Conservation (phyloP, 108 stramenopile species). For the Stephanodiscus triporus region DNA sequence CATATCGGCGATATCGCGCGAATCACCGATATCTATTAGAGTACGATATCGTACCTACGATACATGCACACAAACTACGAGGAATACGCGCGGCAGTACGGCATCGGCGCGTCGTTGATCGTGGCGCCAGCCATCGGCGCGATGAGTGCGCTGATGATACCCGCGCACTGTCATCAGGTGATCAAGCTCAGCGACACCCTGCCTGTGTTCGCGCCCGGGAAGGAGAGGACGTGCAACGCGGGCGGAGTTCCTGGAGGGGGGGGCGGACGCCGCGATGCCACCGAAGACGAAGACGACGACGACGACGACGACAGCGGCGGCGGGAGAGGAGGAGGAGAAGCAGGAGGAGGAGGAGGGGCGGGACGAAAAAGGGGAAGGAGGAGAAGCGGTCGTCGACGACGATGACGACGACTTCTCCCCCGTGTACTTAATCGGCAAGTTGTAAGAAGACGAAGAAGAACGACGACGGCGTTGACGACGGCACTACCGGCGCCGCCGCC, state of each 20-base stretch:
- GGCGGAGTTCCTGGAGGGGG: constrained; percentile 76
- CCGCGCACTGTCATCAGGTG: constrained; percentile 86
- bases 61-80: too few species aligned
- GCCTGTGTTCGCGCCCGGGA: constrained; percentile 71
- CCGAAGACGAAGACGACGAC: too few species aligned
- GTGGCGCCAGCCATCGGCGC: constrained; percentile 78
- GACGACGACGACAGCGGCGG: too few species aligned
- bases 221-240: constrained; percentile 92
- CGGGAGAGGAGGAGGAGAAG: constrained; percentile 13
- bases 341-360: too few species aligned
- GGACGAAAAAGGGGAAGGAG: too few species aligned
- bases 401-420: constrained; percentile 20
- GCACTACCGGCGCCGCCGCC: constrained; percentile 59
- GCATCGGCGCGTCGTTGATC: constrained; percentile 62
- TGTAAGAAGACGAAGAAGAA: too few species aligned
- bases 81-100: too few species aligned
- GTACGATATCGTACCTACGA: too few species aligned
- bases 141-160: constrained; percentile 68
- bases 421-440: constrained; percentile 95
- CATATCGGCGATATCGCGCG: too few species aligned
- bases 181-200: constrained; percentile 82
- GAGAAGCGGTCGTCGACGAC: too few species aligned
- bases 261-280: constrained; percentile 13
- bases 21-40: too few species aligned
- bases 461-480: too few species aligned